phyloP scores from a whole-genome alignment of 1,284 basidiomycete species.

The Flammula alnicola region DNA sequence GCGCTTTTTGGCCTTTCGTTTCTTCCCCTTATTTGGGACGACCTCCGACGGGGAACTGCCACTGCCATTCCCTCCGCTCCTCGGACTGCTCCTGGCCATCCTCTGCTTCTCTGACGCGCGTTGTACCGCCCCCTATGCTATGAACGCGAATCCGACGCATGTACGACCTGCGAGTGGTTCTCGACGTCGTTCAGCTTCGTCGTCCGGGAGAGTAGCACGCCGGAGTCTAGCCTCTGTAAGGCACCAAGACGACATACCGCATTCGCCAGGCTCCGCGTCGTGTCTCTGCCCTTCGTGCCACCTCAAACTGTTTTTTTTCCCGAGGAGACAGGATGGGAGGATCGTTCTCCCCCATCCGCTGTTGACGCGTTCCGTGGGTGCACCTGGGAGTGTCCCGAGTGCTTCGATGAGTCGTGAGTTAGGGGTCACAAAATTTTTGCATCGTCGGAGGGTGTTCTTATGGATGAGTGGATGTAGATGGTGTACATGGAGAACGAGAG shows the following conservation, averaged over 20 bases:
- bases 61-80: neutral
- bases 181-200: too few species aligned
- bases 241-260: conserved; percentile 1
- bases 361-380: conserved; percentile 1
- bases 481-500: conserved; percentile 1
- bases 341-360: conserved; percentile 25
- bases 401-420: conserved; percentile 10
- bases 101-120: too few species aligned
- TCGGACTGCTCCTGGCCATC: too few species aligned
- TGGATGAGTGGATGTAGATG: conserved; percentile 3
- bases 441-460: neutral
- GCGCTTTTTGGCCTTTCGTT: conserved; percentile 19
- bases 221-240: neutral
- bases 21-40: conserved; percentile 14
- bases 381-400: neutral
- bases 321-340: conserved; percentile 26
- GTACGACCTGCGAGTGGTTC: conserved; percentile 13
- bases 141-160: conserved; percentile 8
- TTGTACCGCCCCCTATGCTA: conserved; percentile 15
- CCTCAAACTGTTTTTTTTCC: conserved; percentile 23
- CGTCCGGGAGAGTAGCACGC: too few species aligned
- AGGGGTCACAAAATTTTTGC: conserved; percentile 3
- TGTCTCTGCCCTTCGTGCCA: conserved; percentile 27
- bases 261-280: conserved; percentile 8
- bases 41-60: neutral